Conservation (phyloP, 2,329 filamentous ascomycete species). For the Aureobasidium sp. region DNA sequence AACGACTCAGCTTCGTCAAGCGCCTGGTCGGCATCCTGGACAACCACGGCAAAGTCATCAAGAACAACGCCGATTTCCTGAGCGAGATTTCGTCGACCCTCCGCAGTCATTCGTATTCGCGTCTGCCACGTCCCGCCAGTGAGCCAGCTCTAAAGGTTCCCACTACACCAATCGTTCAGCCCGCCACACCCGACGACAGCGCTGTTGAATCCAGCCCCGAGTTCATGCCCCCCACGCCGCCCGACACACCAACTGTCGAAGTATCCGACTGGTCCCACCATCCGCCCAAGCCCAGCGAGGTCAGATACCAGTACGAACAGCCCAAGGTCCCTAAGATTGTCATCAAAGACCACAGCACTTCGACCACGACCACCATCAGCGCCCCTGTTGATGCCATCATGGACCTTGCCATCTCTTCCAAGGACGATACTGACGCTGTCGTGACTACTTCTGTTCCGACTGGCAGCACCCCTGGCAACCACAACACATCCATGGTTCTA, state of each 20-base stretch:
- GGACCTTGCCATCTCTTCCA: background rate
- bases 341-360: slow-evolving; percentile 3
- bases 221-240: slow-evolving; percentile 4
- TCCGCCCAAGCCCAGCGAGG: background rate
- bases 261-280: slow-evolving; percentile 1
- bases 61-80: background rate
- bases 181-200: background rate
- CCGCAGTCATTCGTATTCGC: background rate
- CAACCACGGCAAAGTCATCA: slow-evolving; percentile 5
- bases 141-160: background rate
- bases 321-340: background rate
- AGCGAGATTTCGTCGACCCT: background rate
- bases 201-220: background rate
- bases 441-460: background rate
- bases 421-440: background rate
- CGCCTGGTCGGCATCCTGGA: slow-evolving; percentile 1
- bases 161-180: background rate
- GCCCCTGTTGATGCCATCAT: background rate
- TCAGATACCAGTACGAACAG: background rate
- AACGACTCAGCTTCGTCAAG: background rate
- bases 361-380: background rate
- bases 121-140: background rate
- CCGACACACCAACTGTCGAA: slow-evolving; percentile 1
- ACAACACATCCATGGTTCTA: background rate
- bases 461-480: background rate